Evolutionary conservation across 2,329 filamentous ascomycete genomes (phyloP), one percentile per base, ranked within the genome.

Genomic region (Claviceps arundinis): DNA sequence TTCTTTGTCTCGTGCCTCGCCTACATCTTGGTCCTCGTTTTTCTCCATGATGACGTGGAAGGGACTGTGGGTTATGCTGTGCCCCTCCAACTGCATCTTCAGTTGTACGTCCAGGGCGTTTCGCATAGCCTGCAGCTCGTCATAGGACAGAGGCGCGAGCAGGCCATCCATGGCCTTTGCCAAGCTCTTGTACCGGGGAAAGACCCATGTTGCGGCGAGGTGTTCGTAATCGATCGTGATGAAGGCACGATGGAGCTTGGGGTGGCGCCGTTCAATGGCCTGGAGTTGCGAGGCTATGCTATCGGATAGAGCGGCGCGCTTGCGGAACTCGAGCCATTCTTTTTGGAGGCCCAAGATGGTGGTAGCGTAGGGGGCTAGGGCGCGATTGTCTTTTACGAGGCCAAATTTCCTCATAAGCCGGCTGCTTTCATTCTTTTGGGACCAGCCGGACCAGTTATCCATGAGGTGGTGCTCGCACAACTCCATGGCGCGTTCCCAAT

Each of bases 391-490:
- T 43, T 67, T 70, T 46, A 66, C 57, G 24, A 69, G 64, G 26
- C 70, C 71, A 47, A 67, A 56, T 48, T 72, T 70, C 59, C 62
- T 48, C 57, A 58, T 38, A 7, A 50, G 48, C 51, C 44, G 51
- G 30, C 9, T 42, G 59, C 53, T 5, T 56, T 37, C 17, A 60
- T 57, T 14, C 55, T 58, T 34, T 34, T 11, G 9, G 30, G 30
- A 34, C 87, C 89, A 96, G 24, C 89, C 88, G 11, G 78, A 77
- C 78, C 89, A 95, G 37, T 78, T 74, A 1, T 78, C 75, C 78
- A 95, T 94, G 52, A 97, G 81, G 55, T 81, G 79, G 26, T 74
- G 69, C 69, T 97, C 91, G 63, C 87, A 91, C 50, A 83, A 68
- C 22, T 70, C 63, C 67, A 93, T 95, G 40, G 89, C 89, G 19